Conservation (phyloP, 2,329 filamentous ascomycete species). For the Daldinia eschscholtzii region DNA sequence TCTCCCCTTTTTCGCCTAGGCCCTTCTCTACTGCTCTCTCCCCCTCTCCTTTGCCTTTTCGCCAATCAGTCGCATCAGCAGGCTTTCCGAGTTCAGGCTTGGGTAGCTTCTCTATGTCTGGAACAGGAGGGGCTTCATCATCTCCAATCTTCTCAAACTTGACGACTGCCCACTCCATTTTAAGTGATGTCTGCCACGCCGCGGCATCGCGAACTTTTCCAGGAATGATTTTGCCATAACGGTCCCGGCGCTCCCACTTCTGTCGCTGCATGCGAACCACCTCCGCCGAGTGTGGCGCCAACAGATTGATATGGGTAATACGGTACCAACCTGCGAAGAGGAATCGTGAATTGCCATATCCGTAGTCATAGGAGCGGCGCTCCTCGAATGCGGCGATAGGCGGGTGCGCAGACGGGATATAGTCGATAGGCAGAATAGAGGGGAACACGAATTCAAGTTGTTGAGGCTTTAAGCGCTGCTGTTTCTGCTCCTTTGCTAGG, state of each 20-base stretch:
- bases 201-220: conserved; percentile 15
- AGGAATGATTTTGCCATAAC: conserved; percentile 34
- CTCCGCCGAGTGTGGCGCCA: conserved; percentile 46
- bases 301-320: conserved; percentile 43
- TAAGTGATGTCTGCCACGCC: conserved; percentile 36
- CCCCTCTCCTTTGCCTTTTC: not conserved
- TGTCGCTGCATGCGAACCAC: conserved; percentile 48
- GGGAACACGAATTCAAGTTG: conserved; percentile 23
- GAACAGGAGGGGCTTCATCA: conserved; percentile 33
- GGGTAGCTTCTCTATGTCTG: conserved; percentile 43
- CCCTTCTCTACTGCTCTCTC: not conserved
- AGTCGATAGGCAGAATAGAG: conserved; percentile 47
- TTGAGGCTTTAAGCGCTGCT: not conserved
- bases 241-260: conserved; percentile 48
- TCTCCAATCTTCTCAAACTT: conserved; percentile 41
- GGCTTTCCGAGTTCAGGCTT: not conserved
- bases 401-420: conserved; percentile 29
- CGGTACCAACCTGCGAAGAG: conserved; percentile 49
- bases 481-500: conserved; percentile 7
- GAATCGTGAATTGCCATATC: conserved; percentile 22
- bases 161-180: conserved; percentile 47
- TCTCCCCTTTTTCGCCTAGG: too few species aligned
- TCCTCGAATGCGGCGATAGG: conserved; percentile 49
- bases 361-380: not conserved
- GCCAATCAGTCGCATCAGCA: not conserved